Evolutionary conservation across 805 yeast species (phyloP), one percentile per base, ranked within the genome.

Genomic region (Ogataea populi-albae): DNA sequence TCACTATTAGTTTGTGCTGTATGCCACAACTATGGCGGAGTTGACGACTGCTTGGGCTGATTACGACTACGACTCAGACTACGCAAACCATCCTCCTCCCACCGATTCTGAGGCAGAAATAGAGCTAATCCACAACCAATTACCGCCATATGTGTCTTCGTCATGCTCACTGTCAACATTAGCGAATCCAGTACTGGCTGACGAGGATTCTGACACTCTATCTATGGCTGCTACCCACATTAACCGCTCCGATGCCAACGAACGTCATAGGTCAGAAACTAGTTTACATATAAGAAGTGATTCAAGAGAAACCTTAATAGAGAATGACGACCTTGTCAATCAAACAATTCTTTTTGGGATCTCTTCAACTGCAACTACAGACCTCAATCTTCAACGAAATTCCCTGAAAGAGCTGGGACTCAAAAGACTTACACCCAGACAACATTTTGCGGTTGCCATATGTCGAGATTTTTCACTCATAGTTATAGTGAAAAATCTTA

Each of bases 361-460:
- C 1, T 39, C 46, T 16, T 53, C 59, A 9, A 55, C 57, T 3
- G 57, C 61, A 9, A 50, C 52, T 10, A 46, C 49, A 17, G 55
- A 54, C 23, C 36, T 57, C 20, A 49, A 51, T 23, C 22, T 29
- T 14, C 60, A 61, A 34, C 46, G 56, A 34, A 51, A 56, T 26
- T 52, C 58, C 8, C 52, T 77, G 30, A 83, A 84, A 54, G 66
- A 70, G 20, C 57, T 85, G 16, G 91, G 94, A 0, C 65, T 86
- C 38, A 77, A 76, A 45, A 76, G 86, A 45, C 64, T 86, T 43
- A 81, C 81, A 40, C 85, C 93, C 2, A 71, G 77, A 43, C 88
- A 86, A 49, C 93, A 86, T 55, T 70, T 84, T 40, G 70, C 82
- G 4, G 68, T 86, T 41, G 88, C 93, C 0, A 60, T 79, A n/a